Base-by-base conservation (phyloP, 1,284 basidiomycete genomes). In the Athelia sp. region DNA sequence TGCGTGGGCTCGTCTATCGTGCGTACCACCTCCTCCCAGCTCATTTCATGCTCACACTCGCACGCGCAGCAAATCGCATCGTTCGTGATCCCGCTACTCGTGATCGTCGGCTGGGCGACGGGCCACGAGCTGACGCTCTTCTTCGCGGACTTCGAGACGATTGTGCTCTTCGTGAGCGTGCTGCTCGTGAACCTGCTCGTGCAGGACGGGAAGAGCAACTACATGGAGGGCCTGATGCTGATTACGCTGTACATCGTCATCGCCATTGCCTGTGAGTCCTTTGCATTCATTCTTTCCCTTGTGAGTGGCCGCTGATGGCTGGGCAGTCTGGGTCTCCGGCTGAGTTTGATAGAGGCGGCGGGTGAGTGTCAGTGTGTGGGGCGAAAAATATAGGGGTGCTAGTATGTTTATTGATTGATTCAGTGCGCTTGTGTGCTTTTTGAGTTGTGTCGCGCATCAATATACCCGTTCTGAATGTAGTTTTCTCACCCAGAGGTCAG, bases 1-100 rank as follows among this genome's bases (percentile, higher is more conserved):
- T 90, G 90, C 50, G 87, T 98, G 48, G 94, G 94, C 13, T 90
- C 85, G 54, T 90, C 87, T 4, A 96, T 98, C 54, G 87, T 89
- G 56, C 56, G 84, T 73, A 21, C 35, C 43, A 18, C 35, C 10
- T 21, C 73, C 22, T 38, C 43, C 19, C 36, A 17, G 43, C 45
- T 23, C 48, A 40, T 17, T 17, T 15, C 22, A 2, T n/a, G 42
- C 45, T 34, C 35, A 32, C 36, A 18, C 13, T 36, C 32, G 21
- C 14, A 34, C 13, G 45, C 35, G 45, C 55, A 89, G 85, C 92
- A 94, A 87, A 93, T 95, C 58, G 87, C 92, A 0, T 77, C 89
- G 1, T 91, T 94, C 55, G 90, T 94, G 49, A 78, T 95, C 19
- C 92, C 92, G 1, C 69, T 93, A 22, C 73, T 95, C 47, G 90